Evolutionary conservation across 2,329 filamentous ascomycete species (phyloP), one percentile per base, ranked within the genome.

Genomic region (Ceratocystis variospora): DNA sequence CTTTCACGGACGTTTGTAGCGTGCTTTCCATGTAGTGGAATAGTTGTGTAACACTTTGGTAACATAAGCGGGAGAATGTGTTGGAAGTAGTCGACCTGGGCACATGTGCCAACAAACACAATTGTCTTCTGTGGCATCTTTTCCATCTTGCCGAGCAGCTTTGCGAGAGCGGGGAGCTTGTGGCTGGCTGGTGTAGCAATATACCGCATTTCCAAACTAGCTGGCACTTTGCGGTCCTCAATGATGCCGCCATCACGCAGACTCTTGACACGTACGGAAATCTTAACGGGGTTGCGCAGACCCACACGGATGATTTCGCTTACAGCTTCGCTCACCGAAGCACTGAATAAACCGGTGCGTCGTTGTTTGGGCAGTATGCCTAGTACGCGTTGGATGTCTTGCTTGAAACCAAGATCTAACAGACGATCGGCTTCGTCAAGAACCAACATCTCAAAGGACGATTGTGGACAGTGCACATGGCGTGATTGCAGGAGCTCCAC

Each of bases 351-450:
- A 0, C 94, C 94, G 0, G 94, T 99, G 62, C 94, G 83, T 63
- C 94, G 82, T 74, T 99, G 94, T 73, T 99, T 99, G 0, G 94
- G 94, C 5, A 99, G 77, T 17, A 88, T 83, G 0, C 85, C 84
- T 25, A 99, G 78, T 50, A 97, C 96, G 66, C 85, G 89, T 71
- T 94, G 90, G 33, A 99, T 76, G 70, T 96, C 91, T 66, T 89
- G 87, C 74, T 95, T 94, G 76, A 99, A 97, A 5, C 95, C 94
- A 25, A 97, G 81, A 76, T 99, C 94, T 10, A 99, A 80, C 31
- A 99, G 78, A 68, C 94, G 83, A 75, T 99, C 94, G 62, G 93
- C 94, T 77, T 99, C 94, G 73, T 99, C 94, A 45, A 99, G 81
- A 2, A 99, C 89, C 10, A 99, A 83, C 62, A 90, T 85, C 74